Base-by-base conservation (phyloP, 1,284 basidiomycete species). In the Pseudozyma pruni region DNA sequence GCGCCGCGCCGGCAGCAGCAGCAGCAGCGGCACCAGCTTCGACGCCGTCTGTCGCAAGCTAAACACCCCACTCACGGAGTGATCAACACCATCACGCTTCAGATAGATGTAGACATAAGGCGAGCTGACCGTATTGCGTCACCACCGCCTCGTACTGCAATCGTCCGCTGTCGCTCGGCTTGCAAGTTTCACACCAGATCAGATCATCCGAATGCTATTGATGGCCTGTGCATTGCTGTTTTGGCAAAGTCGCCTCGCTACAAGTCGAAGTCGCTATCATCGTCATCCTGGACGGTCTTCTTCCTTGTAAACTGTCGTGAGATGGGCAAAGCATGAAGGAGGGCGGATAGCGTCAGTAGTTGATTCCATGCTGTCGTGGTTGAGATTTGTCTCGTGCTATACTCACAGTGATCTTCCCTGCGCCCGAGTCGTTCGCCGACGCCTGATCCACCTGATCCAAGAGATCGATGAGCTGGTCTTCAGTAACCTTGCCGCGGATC, bases 401-500 rank as follows among this genome's bases (percentile, higher is more conserved):
- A 50, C 79, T 64, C 57, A 81, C 79, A 7, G 78, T 80, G 50
- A 81, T 81, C 61, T 81, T 81, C 9, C 68, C 68, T 0, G 68
- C 56, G 22, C 52, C 54, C 14, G 56, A 55, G 9, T 61, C 54
- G 1, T 55, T 44, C 14, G 48, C 48, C 16, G n/a, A 14, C n/a
- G 78, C 75, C 39, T 78, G 75, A 31, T 83, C 83, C 2, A 94
- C 94, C 87, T 98, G 94, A 81, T 98, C 92, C 52, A 98, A 86
- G 17, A 98, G 85, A 33, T 90, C 90, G 78, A 98, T 95, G 58
- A 98, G 86, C 80, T 95, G 93, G 42, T 88, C 86, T 82, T 98
- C 95, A 23, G 88, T 90, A 39, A 98, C 90, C 52, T 90, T 87
- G 11, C 91, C 90, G 52, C 90, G 87, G 43, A 98, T 85, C 83